A percentile compares a stretch with the other conserved stretches of the same genome.
Conservation (phyloP, 306 rosid species). For the Ochetophila trinervis region DNA sequence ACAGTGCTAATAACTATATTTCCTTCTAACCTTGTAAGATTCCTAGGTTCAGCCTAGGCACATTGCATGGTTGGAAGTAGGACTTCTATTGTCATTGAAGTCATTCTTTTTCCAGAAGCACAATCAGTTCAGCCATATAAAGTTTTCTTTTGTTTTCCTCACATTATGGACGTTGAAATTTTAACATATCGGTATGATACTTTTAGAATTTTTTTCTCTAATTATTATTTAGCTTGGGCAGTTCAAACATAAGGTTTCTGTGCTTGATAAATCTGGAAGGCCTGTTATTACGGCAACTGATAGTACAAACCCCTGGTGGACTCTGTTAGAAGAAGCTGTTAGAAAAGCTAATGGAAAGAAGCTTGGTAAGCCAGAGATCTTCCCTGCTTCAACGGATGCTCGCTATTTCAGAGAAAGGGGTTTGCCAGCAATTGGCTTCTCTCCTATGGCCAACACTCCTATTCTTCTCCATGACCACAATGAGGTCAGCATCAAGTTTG, state of each 20-base stretch:
- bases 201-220: constrained; percentile 14
- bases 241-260: constrained; percentile 65
- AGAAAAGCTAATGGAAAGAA: constrained; percentile 75
- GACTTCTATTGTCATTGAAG: background rate
- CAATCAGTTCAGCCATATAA: background rate
- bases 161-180: background rate
- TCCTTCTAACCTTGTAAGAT: too few relatives aligned
- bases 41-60: too few relatives aligned
- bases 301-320: constrained; percentile 90
- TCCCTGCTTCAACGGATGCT: constrained; percentile 85
- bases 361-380: constrained; percentile 80
- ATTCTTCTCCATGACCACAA: constrained; percentile 90
- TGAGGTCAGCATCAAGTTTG: constrained; percentile 52
- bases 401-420: constrained; percentile 75
- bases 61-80: too few relatives aligned
- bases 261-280: constrained; percentile 48
- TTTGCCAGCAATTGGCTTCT: constrained; percentile 88
- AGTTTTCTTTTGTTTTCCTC: too few relatives aligned
- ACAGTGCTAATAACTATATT: too few relatives aligned
- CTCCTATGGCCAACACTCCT: constrained; percentile 94
- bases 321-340: constrained; percentile 67
- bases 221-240: constrained; percentile 41
- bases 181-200: background rate
- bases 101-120: background rate
- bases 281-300: constrained; percentile 65